phyloP scores from a whole-genome alignment of 768 basidiomycete genomes.

The Hericium alpestre region DNA sequence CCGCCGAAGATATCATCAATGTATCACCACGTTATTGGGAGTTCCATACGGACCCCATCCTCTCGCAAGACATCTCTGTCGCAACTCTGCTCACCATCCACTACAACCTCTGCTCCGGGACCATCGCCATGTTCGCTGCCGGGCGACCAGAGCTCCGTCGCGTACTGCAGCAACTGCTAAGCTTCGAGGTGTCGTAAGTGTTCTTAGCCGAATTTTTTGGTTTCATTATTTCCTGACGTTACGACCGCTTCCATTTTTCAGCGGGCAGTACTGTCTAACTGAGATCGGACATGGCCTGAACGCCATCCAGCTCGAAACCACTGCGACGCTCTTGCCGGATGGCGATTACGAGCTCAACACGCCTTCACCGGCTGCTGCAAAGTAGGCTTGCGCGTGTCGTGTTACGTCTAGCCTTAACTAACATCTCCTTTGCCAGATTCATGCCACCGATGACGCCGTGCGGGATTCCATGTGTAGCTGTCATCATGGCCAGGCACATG shows the following conservation, averaged over 20 bases:
- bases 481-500: conserved; percentile 30
- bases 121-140: conserved; percentile 19
- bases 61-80: conserved; percentile 18
- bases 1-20: conserved; percentile 19
- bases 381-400: conserved; percentile 18
- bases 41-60: conserved; percentile 24
- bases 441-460: conserved; percentile 34
- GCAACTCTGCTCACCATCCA: conserved; percentile 26
- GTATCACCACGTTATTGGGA: conserved; percentile 26
- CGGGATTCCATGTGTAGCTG: conserved; percentile 22
- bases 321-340: conserved; percentile 25
- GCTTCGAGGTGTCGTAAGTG: conserved; percentile 1
- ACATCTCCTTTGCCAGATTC: conserved; percentile 18
- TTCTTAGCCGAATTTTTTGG: neutral
- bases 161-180: conserved; percentile 19
- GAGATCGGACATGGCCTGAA: conserved; percentile 38
- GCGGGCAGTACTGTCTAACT: conserved; percentile 33
- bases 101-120: conserved; percentile 27
- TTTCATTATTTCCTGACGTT: too few relatives aligned
- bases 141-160: conserved; percentile 16
- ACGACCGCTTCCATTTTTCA: conserved; percentile 5
- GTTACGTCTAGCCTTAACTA: neutral
- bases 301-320: conserved; percentile 30
- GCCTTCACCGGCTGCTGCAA: conserved; percentile 25
- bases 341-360: conserved; percentile 30